Evolutionary conservation across 2,329 filamentous ascomycete genomes (phyloP).

Genomic region (Xylaria sp.): DNA sequence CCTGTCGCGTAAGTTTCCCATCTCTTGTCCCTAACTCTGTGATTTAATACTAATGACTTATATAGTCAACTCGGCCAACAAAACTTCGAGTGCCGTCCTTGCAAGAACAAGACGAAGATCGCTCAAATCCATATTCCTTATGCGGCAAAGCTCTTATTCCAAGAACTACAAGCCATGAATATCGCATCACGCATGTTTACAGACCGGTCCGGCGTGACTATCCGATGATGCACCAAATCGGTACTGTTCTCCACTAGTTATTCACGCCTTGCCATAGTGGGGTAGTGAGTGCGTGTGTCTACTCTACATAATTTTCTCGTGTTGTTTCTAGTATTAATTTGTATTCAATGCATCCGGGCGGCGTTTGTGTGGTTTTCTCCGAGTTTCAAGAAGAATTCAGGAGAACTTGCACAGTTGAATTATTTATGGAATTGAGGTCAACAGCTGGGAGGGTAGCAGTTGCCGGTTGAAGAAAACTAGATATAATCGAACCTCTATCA

Average conservation of each 20-base stretch:
- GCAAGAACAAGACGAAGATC: conserved; percentile 99
- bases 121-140: conserved; percentile 98
- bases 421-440: neutral
- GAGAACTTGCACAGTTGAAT: conserved; percentile 10
- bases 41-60: neutral
- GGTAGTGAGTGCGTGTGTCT: neutral
- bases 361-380: conserved; percentile 38
- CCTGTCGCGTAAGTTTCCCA: conserved; percentile 89
- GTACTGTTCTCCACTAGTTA: neutral
- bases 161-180: conserved; percentile 98
- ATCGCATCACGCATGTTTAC: conserved; percentile 98
- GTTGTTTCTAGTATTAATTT: conserved; percentile 11
- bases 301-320: neutral
- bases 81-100: conserved; percentile 95
- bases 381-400: neutral
- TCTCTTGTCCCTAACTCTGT: neutral
- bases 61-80: conserved; percentile 90
- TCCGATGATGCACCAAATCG: conserved; percentile 61
- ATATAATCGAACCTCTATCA: neutral
- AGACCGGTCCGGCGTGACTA: conserved; percentile 78
- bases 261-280: neutral
- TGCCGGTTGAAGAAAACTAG: conserved; percentile 1
- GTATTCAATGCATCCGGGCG: conserved; percentile 41
- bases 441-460: neutral
- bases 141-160: conserved; percentile 96